Evolutionary conservation across 441 rosid genomes (phyloP), one percentile per base, ranked within the genome.

Genomic region (Biscutella laevigata): DNA sequence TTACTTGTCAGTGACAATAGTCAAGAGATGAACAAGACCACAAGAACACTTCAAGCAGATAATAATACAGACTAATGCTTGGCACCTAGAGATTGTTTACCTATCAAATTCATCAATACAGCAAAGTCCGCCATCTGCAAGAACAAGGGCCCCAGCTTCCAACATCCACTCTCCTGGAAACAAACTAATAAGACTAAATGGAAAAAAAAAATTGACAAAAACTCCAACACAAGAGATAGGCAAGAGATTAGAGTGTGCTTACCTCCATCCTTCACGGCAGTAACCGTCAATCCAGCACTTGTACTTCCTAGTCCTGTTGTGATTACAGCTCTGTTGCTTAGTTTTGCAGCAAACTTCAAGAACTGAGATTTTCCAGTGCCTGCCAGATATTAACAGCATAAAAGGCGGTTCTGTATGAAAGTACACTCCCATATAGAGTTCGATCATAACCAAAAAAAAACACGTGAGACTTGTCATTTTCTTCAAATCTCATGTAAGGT

Each of bases 121-220:
- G 64, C 97, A 88, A 67, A 92, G 84, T 26, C 99, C 99, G 65
- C 99, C 97, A 48, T 92, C 99, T 37, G 99, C 99, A 53, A 92
- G 74, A 71, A 92, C 99, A 70, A 92, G 95, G 50, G 99, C 99
- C 24, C 99, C 99, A 51, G 99, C 99, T 81, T 92, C 99, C 71
- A 92, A 60, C 92, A 88, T 79, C 97, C 99, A 88, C 72, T 92
- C 97, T 49, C 99, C 99, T 92, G 57, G n/a, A 16, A 55, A 69
- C 22, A 48, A 58, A 51, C 20, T 48, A 10, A 47, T 15, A 34
- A 34, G 54, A 46, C 27, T 4, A 27, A 9, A n/a, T 3, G 0
- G 25, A 14, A 24, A 39, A 42, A 25, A 48, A 22, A 15, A 7
- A 25, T 17, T 30, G 14, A 20, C 0, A 2, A 35, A 57, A 29